Evolutionary conservation across 2,329 filamentous ascomycete species (phyloP).

Genomic region (Fusarium fracticaudum): DNA sequence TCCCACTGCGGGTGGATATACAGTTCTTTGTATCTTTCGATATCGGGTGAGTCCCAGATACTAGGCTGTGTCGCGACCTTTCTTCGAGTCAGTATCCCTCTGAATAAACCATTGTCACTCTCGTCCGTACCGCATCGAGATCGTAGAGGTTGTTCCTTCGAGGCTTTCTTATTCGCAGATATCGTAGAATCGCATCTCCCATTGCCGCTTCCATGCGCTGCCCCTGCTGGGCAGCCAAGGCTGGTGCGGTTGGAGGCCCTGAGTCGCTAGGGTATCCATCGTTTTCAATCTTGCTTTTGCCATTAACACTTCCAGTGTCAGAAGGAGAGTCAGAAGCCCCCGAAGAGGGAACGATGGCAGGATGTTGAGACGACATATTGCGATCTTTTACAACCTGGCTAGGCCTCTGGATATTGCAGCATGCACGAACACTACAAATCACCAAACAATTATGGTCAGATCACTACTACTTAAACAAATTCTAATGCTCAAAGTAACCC

Average conservation of each 20-base stretch:
- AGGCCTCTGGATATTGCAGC: too few species aligned
- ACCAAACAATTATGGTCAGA: neutral
- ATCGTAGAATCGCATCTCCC: conserved; percentile 47
- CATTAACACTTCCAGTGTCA: neutral
- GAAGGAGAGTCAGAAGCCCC: neutral
- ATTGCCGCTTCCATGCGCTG: conserved; percentile 46
- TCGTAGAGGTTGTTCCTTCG: conserved; percentile 42
- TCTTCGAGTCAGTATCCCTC: conserved; percentile 12
- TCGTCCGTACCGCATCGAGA: conserved; percentile 22
- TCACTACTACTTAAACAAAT: neutral
- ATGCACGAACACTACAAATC: neutral
- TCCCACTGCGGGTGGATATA: conserved; percentile 51
- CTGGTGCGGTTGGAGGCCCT: conserved; percentile 2
- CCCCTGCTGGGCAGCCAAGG: conserved; percentile 39
- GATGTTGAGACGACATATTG: neutral
- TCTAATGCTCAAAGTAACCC: fast-evolving
- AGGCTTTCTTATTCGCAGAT: conserved; percentile 47
- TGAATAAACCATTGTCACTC: fast-evolving
- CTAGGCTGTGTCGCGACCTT: conserved; percentile 50
- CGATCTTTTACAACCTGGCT: neutral
- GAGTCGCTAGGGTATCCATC: neutral
- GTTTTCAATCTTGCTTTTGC: neutral
- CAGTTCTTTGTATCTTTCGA: conserved; percentile 48
- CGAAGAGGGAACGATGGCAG: neutral
- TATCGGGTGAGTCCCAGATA: conserved; percentile 49